Evolutionary conservation across 768 basidiomycete genomes (phyloP), one percentile per base, ranked within the genome.

Genomic region (Termitomyces titanicus): DNA sequence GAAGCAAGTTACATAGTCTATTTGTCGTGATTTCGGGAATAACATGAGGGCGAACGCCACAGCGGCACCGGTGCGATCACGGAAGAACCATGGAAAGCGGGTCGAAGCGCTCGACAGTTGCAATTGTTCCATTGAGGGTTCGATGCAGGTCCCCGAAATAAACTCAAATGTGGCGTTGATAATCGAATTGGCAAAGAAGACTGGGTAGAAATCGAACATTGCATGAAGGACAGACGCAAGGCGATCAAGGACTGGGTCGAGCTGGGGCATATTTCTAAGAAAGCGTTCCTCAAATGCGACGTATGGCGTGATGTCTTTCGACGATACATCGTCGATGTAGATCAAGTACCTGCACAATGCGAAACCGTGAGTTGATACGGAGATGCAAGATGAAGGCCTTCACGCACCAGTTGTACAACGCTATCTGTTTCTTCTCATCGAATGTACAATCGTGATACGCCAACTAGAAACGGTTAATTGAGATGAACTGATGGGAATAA

Each of bases 41-140:
- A 59, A n/a, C 34, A 64, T 53, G n/a, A 59, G 46, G 10, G 56
- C 53, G 17, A 54, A 61, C 17, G n/a, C 62, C 7, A 55, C 59
- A 11, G 55, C 62, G 12, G 59, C 47, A 2, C 61, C 62, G 6
- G 59, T 62, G 40, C 57, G 58, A n/a, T 59, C 55, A 35, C 64
- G 62, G 20, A 67, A 56, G 24, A 61, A 67, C 47, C 57, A 57
- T 2, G 66, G 64, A 43, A 62, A 67, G 8, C 57, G 54, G 3
- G 38, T 12, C 2, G 63, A 58, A 8, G 49, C 42, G 6, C 37
- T 44, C 0, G 40, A 44, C 15, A 63, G 11, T 3, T 50, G 35
- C 24, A 65, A 34, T 1, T 25, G 25, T n/a, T 51, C 57, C 10
- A 64, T 24, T 11, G 42, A 44, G 4, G 54, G 47, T 38, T 67